phyloP scores from a whole-genome alignment of 2,329 filamentous ascomycete genomes.

The Paecilomyces sp. region DNA sequence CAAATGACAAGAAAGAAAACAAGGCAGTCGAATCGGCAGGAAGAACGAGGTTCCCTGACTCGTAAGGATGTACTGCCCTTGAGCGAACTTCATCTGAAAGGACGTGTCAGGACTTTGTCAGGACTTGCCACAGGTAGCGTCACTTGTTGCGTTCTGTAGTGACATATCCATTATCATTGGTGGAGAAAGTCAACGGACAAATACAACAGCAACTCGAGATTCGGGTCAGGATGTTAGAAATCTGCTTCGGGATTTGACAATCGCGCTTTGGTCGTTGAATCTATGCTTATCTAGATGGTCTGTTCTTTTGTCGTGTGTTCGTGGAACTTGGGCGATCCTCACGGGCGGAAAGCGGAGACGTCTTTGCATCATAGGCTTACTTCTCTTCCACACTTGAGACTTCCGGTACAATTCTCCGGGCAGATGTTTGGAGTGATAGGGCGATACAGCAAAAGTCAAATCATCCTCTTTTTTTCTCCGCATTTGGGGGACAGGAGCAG shows the following conservation, averaged over 20 bases:
- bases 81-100: no score
- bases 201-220: neutral
- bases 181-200: neutral
- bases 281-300: neutral
- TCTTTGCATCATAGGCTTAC: neutral
- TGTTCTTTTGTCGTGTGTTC: neutral
- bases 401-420: neutral
- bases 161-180: neutral
- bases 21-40: neutral
- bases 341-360: neutral
- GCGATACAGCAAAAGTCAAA: neutral
- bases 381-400: neutral
- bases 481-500: no score
- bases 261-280: neutral
- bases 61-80: neutral
- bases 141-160: neutral
- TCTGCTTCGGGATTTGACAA: neutral
- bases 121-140: neutral
- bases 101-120: neutral
- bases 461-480: neutral
- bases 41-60: neutral
- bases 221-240: neutral
- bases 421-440: neutral
- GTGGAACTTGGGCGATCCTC: neutral
- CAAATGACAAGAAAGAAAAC: neutral